A percentile compares a stretch with the other conserved stretches of the same genome.
Conservation (phyloP, 176 grass and related monocot genomes). For the Bonia amplexicaulis region DNA sequence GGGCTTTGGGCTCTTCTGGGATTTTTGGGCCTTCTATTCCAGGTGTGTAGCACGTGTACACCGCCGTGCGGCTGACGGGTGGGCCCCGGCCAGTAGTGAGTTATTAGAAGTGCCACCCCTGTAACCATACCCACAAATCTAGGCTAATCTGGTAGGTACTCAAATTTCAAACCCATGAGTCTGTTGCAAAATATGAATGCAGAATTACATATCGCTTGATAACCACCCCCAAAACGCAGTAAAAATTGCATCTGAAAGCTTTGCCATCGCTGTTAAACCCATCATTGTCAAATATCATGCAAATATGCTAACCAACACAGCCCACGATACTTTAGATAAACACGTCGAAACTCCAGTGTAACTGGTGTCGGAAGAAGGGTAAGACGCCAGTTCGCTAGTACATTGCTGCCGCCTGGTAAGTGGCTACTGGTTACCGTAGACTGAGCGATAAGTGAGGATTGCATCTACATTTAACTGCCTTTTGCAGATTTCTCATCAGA, state of each 20-base stretch:
- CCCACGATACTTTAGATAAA: not conserved
- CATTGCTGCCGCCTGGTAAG: not conserved
- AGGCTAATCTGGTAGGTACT: too few species aligned
- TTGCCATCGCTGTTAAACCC: not conserved
- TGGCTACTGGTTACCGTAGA: not conserved
- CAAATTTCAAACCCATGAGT: too few species aligned
- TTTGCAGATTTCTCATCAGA: constrained; percentile 1
- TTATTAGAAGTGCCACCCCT: not conserved
- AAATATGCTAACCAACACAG: not conserved
- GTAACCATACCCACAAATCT: not conserved
- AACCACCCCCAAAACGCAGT: too few species aligned
- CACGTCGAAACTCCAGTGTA: not conserved
- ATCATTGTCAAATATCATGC: not conserved
- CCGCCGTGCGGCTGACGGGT: not conserved
- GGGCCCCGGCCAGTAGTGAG: not conserved
- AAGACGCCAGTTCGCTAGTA: not conserved
- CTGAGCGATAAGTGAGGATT: not conserved
- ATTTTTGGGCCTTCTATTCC: not conserved
- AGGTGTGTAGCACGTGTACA: not conserved
- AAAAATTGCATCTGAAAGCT: too few species aligned
- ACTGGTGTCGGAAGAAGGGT: not conserved
- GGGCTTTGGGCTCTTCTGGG: not conserved
- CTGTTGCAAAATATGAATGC: too few species aligned
- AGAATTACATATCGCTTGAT: too few species aligned
- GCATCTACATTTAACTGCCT: not conserved